Evolutionary conservation across 2,329 filamentous ascomycete species (phyloP), one percentile per base, ranked within the genome.

Genomic region (Ascochyta clinopodiicola): DNA sequence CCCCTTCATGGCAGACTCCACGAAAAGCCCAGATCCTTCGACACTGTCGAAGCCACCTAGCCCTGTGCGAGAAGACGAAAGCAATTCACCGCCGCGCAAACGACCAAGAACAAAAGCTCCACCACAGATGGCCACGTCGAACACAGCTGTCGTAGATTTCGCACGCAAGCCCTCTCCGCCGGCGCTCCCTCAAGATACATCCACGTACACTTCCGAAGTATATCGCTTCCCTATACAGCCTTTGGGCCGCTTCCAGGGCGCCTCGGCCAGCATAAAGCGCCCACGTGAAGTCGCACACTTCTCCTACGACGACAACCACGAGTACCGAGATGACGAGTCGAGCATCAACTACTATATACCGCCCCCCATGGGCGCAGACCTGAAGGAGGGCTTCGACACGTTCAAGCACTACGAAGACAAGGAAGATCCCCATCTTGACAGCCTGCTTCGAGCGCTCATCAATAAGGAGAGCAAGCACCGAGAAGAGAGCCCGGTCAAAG

Each of bases 341-440:
- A 94, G 91, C 1, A 73, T 99, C 62, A 87, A 87, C 62, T 97
- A 94, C 79, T 98, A 96, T 76, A 95, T 96, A 69, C 88, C 91
- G 2, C 91, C 80, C 2, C 62, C 89, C 0, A 75, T 95, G 2
- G 86, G 87, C 8, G 84, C 85, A 6, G 88, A 96, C 74, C 80
- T 99, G 34, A 94, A 87, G 21, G 81, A 82, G 32, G 95, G 95
- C 0, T 96, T 92, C 67, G 86, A 95, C 6, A 86, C 80, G 0
- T 98, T 98, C 74, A 81, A 88, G 61, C 90, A 94, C 72, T 85
- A 92, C 40, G 90, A 98, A 74, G 90, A 95, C 71, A 83, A 85
- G 0, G 79, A 80, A n/a, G 92, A 96, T 73, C 91, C 95, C 66
- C 95, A 99, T 76, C 80, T 99, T 3, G 90, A 96, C 51, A 89